phyloP scores from a whole-genome alignment of 2,329 filamentous ascomycete genomes.

The Colletotrichum caudatum region DNA sequence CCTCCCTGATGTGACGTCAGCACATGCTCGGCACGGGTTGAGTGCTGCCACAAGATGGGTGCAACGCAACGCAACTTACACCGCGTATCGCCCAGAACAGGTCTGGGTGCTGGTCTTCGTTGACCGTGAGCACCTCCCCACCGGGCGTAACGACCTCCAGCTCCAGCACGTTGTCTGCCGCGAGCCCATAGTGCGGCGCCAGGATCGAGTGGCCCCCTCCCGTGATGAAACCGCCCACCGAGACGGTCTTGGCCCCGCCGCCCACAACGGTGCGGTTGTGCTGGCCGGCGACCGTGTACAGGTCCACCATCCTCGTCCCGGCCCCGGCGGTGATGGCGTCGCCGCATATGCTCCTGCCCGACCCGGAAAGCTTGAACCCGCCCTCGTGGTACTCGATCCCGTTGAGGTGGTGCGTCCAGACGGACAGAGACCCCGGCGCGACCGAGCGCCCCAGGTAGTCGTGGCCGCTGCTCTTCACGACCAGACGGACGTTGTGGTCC shows the following conservation, averaged over 20 bases:
- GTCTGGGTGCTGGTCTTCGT: conserved; percentile 65
- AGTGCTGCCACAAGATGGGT: neutral
- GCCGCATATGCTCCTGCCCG: conserved; percentile 44
- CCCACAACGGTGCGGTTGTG: conserved; percentile 64
- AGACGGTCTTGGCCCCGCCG: conserved; percentile 67
- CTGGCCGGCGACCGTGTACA: conserved; percentile 59
- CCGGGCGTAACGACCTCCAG: conserved; percentile 66
- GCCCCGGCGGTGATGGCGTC: conserved; percentile 65
- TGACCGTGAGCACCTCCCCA: conserved; percentile 63
- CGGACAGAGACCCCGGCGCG: conserved; percentile 63
- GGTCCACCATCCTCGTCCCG: conserved; percentile 63
- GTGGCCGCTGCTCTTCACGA: conserved; percentile 58
- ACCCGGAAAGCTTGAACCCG: conserved; percentile 10
- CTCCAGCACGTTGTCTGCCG: conserved; percentile 70
- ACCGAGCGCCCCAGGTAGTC: conserved; percentile 60
- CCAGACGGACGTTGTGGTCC: conserved; percentile 56
- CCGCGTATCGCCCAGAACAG: conserved; percentile 75
- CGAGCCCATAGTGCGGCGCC: conserved; percentile 66
- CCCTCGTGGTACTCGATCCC: conserved; percentile 15
- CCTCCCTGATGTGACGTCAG: conserved; percentile 57
- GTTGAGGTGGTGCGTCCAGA: conserved; percentile 63
- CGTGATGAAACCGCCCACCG: conserved; percentile 70
- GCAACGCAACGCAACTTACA: conserved; percentile 52
- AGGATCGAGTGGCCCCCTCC: conserved; percentile 72
- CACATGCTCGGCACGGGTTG: neutral